Evolutionary conservation across 2,329 filamentous ascomycete species (phyloP).

Genomic region (Neoscytalidium dimidiatum): DNA sequence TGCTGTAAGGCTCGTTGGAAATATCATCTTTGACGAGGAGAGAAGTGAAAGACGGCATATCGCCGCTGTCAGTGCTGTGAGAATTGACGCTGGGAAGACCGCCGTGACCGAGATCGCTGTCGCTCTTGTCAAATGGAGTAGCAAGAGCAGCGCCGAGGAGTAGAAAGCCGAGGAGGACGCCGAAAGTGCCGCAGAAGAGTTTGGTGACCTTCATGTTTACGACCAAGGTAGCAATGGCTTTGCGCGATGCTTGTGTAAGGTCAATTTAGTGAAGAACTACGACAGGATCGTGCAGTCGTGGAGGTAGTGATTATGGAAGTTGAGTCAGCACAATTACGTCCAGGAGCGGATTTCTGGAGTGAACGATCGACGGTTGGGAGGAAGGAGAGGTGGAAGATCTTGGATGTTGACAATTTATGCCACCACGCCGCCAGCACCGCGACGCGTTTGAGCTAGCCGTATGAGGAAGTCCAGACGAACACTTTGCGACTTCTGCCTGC

Average conservation of each 20-base stretch:
- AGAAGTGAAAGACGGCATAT: no score
- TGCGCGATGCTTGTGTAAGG: not conserved
- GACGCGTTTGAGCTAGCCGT: not conserved
- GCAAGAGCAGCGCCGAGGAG: constrained; percentile 26
- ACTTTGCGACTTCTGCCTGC: not conserved
- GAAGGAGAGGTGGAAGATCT: not conserved
- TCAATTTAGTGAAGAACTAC: not conserved
- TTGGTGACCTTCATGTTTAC: constrained; percentile 33
- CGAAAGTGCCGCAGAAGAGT: constrained; percentile 39
- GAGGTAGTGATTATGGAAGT: not conserved
- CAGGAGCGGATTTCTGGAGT: not conserved
- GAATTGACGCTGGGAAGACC: constrained; percentile 47
- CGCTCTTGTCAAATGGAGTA: constrained; percentile 29
- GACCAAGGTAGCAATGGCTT: not conserved
- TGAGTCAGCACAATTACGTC: not conserved
- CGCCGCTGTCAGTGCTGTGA: constrained; percentile 48
- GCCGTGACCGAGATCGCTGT: constrained; percentile 42
- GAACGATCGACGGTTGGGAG: not conserved
- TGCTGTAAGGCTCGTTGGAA: constrained; percentile 32
- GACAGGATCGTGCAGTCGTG: not conserved
- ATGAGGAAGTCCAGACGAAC: not conserved
- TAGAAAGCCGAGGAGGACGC: constrained; percentile 30
- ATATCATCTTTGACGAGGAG: not conserved
- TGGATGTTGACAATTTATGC: not conserved
- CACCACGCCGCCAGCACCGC: not conserved